Base-by-base conservation (phyloP, 352 stramenopile species). In the Albugo candida region DNA sequence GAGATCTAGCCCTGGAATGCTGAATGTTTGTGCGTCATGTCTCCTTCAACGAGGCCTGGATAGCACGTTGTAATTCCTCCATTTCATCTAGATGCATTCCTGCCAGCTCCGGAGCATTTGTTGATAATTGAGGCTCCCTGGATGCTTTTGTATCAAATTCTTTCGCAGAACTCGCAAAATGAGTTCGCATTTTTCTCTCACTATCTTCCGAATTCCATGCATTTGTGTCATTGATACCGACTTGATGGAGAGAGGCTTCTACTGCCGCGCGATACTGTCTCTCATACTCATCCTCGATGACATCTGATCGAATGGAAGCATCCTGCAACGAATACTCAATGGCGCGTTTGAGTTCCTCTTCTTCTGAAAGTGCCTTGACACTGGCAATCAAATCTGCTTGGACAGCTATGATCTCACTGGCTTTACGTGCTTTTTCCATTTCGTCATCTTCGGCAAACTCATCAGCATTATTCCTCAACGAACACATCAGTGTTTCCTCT, bases 31-130 rank as follows among this genome's bases (percentile, higher is more conserved):
- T 49, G 16, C 17, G 45, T 58, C 31, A 82, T 12, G 62, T 61
- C 47, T 76, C 60, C 40, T 75, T 51, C 36, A 89, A 49, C 17
- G 77, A 89, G 16, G 69, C 70, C 48, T 85, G 73, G 41, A 89
- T 86, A n/a, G 77, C 77, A 20, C 63, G 71, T 43, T 86, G 77
- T 18, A 89, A 59, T 41, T 83, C 73, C 41, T 83, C 74, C 55
- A 81, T 69, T 43, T 83, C 69, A 51, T 89, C 77, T 20, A 52
- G 62, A 35, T 69, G 62, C 24, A 44, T 34, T 79, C 61, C 19
- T 87, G 63, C 2, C 62, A 72, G 0, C 58, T 62, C 2, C 59
- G 67, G 47, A 89, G 55, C 46, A 83, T 63, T 48, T 71, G 59
- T 38, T 86, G 69, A 35, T 86, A 68, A 40, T 83, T 66, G 44